Evolutionary conservation across 495 filamentous ascomycete species (phyloP), one percentile per base, ranked within the genome.

Genomic region (Neurospora sp.): DNA sequence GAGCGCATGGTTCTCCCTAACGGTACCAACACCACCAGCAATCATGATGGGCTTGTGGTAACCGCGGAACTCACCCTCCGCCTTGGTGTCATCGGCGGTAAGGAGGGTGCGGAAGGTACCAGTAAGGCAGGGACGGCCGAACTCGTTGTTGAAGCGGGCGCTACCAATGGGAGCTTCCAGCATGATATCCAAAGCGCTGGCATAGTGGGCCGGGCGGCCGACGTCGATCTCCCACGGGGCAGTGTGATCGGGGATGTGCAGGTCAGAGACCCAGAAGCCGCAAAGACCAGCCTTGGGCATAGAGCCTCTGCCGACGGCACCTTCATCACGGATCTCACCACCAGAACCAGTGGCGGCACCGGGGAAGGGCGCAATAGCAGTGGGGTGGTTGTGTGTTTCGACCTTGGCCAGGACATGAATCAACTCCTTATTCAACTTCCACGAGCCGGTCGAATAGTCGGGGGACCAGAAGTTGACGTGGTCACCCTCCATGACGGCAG

Each of bases 31-130:
- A 79, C 96, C 96, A 74, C 96, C 96, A 72, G 96, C 96, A 84
- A 99, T 91, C 94, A 99, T 97, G 81, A 99, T 98, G 8, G 96
- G 96, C 83, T 99, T 99, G 85, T 98, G 95, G 77, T 97, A 99
- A 18, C 96, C 96, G 76, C 96, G 86, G 70, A 93, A 83, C 70
- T 99, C 95, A 4, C 86, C 77, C 23, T 79, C 78, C 0, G 75
- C 74, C 37, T 80, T 79, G 35, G 77, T 73, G 37, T 82, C 89
- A 72, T 88, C 87, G n/a, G 70, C 89, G 83, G 62, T 91, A 27
- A 95, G 87, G 4, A 99, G 84, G 0, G 96, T 98, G 70, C 95
- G 87, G 85, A 98, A 98, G 79, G 93, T 94, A 37, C 96, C 96
- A 0, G 90, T 85, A 35, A 94, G 93, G 78, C 91, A 93, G 42